Base-by-base conservation (phyloP, 331 rosid genomes). In the Erythrophleum ivorense region DNA sequence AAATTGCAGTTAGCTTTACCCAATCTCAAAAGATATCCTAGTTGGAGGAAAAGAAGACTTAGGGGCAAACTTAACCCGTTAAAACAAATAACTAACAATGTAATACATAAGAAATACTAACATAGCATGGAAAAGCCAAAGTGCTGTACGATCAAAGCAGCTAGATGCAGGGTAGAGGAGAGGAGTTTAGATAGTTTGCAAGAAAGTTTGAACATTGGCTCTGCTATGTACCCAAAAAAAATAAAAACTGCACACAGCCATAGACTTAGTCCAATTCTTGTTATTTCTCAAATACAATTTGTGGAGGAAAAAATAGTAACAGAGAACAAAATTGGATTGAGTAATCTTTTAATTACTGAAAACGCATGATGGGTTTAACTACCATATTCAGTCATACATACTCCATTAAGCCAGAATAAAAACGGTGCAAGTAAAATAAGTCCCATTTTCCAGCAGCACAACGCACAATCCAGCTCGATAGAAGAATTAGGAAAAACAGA, bases 401-500 rank as follows among this genome's bases (percentile, higher is more conserved):
- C 46, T 50, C 18, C 18, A 45, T 41, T 41, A 1, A 68, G 53
- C 10, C 73, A 43, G 16, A 68, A 68, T 19, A 11, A 43, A 68
- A 43, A 10, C n/a, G 16, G 54, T 65, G 40, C 48, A 78, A n/a
- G n/a, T n/a, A n/a, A n/a, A n/a, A n/a, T n/a, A n/a, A n/a, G n/a
- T n/a, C n/a, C n/a, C n/a, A n/a, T n/a, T n/a, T n/a, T n/a, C n/a
- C n/a, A n/a, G n/a, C n/a, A n/a, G n/a, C n/a, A 71, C 18, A 67
- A 73, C 14, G 18, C 57, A 60, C 59, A 88, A 77, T 60, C 71
- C 55, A 83, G n/a, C 64, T 54, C 18, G n/a, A 40, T 49, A 50
- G 57, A 59, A 69, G 24, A 82, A 33, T 19, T 43, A 59, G 83
- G 34, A 71, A 76, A 73, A 80, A 43, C 1, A 43, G 46, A 43